Base-by-base conservation (phyloP, 306 rosid genomes). In the Amphicarpaea edgeworthii region DNA sequence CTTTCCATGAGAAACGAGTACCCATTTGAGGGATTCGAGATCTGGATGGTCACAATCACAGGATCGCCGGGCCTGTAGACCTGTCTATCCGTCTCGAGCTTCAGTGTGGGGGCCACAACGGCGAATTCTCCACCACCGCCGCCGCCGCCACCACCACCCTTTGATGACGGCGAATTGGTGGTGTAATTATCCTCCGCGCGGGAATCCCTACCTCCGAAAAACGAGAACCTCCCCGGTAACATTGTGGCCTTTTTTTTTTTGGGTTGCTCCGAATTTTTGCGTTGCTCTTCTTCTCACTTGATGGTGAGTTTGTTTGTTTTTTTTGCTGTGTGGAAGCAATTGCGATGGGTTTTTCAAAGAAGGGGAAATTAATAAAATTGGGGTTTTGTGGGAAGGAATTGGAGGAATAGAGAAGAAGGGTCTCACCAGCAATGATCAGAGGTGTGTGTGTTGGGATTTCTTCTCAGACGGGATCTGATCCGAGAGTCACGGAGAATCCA, bases 51-150 rank as follows among this genome's bases (percentile, higher is more conserved):
- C 53, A 92, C 77, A 38, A 90, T 63, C 43, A 96, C 85, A 10
- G 90, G 91, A 83, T 96, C 99, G 73, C 97, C 99, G 12, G 99
- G 96, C 58, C 97, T 64, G 63, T 96, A 96, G 34, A 96, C 97
- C 34, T 89, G 93, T 68, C 79, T 89, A 74, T 96, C 98, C 3
- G 93, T 82, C 24, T 87, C 93, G 37, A 96, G 79, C 78, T 92
- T 92, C 62, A 96, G 67, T 54, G 85, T 71, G 8, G 99, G 99
- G 3, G 93, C 92, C 23, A 63, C 26, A 58, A 58, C 20, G 1
- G 17, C 24, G 37, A 79, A 38, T n/a, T 81, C 81, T 3, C 4
- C 81, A 34, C 83, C 84, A 38, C 83, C 83, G 26, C 77, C 68
- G n/a, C n/a, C n/a, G n/a, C n/a, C 81, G 32, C 4, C 81, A 34